Percentiles rank a stretch among this genome's conserved stretches.
Evolutionary conservation across 2,329 filamentous ascomycete genomes (phyloP).

Genomic region (Colletotrichum echinochloae): DNA sequence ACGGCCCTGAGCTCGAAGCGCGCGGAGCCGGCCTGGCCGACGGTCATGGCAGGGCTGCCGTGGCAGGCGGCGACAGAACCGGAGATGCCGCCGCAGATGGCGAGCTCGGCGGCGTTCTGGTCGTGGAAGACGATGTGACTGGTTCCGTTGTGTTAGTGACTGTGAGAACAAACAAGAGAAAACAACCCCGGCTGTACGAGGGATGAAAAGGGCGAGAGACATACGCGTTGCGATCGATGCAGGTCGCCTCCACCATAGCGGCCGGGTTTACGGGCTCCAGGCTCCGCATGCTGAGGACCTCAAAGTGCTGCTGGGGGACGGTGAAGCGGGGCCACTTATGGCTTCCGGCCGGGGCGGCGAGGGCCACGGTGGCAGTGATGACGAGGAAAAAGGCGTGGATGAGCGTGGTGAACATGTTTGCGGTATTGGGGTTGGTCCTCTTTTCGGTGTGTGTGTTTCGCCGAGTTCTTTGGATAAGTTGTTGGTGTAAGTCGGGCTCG

Average conservation of each 20-base stretch:
- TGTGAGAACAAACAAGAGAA: neutral
- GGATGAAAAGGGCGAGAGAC: conserved; percentile 32
- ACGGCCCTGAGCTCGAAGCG: conserved; percentile 60
- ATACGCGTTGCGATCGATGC: conserved; percentile 57
- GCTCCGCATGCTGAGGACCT: conserved; percentile 57
- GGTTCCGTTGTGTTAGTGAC: conserved; percentile 21
- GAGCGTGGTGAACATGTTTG: conserved; percentile 50
- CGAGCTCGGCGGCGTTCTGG: conserved; percentile 60
- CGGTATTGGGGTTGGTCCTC: conserved; percentile 17
- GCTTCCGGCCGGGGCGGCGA: conserved; percentile 47
- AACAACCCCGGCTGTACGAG: neutral
- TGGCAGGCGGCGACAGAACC: conserved; percentile 59
- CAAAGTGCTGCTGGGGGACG: conserved; percentile 57
- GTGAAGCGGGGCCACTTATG: conserved; percentile 51
- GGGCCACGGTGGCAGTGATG: conserved; percentile 47
- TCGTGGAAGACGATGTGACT: conserved; percentile 62
- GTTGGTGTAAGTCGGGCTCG: conserved; percentile 9
- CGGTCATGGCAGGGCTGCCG: conserved; percentile 57
- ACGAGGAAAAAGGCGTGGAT: conserved; percentile 49
- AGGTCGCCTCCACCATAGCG: conserved; percentile 55
- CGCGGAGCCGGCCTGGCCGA: conserved; percentile 60
- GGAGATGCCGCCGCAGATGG: conserved; percentile 65
- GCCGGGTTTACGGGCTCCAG: conserved; percentile 54
- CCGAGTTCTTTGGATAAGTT: neutral
- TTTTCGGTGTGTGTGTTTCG: conserved; percentile 24